Evolutionary conservation across 495 filamentous ascomycete species (phyloP).

Genomic region (Neurospora sp.): DNA sequence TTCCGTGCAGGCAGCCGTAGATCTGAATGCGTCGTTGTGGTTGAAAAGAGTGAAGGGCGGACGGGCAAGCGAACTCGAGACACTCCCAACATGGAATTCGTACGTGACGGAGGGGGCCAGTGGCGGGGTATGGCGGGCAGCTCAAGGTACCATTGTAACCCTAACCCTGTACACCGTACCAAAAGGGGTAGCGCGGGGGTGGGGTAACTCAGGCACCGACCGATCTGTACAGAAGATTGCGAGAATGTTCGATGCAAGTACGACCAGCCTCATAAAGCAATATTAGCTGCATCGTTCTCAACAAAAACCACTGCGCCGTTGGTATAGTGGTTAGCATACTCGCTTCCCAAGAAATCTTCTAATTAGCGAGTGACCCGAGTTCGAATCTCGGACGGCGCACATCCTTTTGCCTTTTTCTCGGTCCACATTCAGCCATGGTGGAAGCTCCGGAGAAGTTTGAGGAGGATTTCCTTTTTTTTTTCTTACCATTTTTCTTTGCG

Average conservation of each 20-base stretch:
- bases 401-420: background rate
- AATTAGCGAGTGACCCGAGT: background rate
- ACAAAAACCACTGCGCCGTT: background rate
- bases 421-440: background rate
- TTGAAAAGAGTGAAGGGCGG: background rate
- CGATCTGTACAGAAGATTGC: background rate
- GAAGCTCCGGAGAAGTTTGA: background rate
- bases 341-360: background rate
- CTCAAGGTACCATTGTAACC: background rate
- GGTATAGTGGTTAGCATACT: slow-evolving; percentile 1
- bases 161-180: background rate
- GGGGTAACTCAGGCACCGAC: background rate
- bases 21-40: background rate
- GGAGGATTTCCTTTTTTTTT: background rate
- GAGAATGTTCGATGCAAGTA: background rate
- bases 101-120: background rate
- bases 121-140: background rate
- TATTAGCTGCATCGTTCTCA: background rate
- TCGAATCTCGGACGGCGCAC: background rate
- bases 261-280: background rate
- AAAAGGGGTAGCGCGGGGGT: background rate
- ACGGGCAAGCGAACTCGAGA: background rate
- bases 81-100: background rate
- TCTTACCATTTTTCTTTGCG: background rate
- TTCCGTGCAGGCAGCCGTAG: background rate